Conservation (phyloP, 1,284 basidiomycete species). For the Ganoderma resinaceum region DNA sequence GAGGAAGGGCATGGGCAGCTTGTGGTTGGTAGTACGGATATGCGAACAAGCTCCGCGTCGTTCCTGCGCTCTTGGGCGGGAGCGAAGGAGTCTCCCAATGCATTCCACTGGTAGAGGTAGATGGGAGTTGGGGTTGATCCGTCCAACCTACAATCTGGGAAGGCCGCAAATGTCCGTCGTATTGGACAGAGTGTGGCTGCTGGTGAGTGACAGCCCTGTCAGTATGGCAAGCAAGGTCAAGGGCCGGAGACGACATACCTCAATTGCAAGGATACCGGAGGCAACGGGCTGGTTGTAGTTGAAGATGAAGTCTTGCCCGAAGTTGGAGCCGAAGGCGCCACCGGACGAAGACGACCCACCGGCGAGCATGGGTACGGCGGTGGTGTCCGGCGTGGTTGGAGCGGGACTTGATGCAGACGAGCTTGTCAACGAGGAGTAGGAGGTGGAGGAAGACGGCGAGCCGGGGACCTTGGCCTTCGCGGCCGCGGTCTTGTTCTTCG, state of each 20-base stretch:
- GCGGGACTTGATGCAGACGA: neutral
- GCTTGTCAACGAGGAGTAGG: neutral
- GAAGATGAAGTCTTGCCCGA: neutral
- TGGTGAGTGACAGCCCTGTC: neutral
- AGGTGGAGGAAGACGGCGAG: neutral
- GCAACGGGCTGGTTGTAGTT: neutral
- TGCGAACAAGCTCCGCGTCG: neutral
- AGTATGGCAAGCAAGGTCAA: neutral
- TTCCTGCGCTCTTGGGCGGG: neutral
- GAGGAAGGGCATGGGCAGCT: neutral
- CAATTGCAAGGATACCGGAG: neutral
- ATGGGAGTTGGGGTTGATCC: neutral
- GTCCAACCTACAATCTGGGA: neutral
- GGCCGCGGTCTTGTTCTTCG: slow-evolving; percentile 51
- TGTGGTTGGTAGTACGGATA: neutral
- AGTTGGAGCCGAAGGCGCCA: neutral
- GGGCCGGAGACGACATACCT: neutral
- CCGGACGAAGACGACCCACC: neutral
- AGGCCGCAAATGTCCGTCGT: neutral
- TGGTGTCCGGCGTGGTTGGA: neutral
- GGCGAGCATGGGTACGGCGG: neutral
- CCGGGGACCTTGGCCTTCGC: neutral
- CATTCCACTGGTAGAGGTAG: neutral
- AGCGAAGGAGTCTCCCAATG: neutral
- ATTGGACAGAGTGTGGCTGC: neutral